phyloP scores from a whole-genome alignment of 164 flowering plant genomes.

The Brasenia schreberi region DNA sequence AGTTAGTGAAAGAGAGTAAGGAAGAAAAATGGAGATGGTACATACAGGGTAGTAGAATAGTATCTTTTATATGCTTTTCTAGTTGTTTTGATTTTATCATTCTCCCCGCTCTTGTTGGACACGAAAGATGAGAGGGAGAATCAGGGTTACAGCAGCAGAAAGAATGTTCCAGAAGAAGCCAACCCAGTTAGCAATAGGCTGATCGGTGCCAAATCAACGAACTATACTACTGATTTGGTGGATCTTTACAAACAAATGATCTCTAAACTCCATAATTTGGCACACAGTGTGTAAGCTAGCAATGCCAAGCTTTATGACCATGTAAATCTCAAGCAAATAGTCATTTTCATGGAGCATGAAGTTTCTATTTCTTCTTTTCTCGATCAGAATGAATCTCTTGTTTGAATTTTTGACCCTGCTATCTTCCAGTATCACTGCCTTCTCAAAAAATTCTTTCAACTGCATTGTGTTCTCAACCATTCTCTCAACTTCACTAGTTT shows the following conservation, averaged over 20 bases:
- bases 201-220: slow-evolving; percentile 46
- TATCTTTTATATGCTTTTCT: no score
- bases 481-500: no score
- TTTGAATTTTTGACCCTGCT: no score
- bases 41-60: no score
- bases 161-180: slow-evolving; percentile 47
- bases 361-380: no score
- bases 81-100: slow-evolving; percentile 29
- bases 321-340: slow-evolving; percentile 20
- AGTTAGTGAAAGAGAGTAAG: no score
- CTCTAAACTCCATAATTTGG: slow-evolving; percentile 49
- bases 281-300: slow-evolving; percentile 48
- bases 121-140: slow-evolving; percentile 24
- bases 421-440: no score
- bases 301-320: slow-evolving; percentile 49
- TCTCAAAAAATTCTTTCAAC: no score
- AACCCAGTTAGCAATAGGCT: slow-evolving; percentile 24
- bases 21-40: no score
- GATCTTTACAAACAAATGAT: slow-evolving; percentile 76
- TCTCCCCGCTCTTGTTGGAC: slow-evolving; percentile 38
- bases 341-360: no score
- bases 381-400: no score
- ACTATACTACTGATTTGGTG: slow-evolving; percentile 49
- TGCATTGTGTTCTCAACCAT: no score
- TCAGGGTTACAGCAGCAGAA: slow-evolving; percentile 19